A percentile compares a stretch with the other conserved stretches of the same genome.
Evolutionary conservation across 768 basidiomycete species (phyloP).

Genomic region (Lactarius quietus): DNA sequence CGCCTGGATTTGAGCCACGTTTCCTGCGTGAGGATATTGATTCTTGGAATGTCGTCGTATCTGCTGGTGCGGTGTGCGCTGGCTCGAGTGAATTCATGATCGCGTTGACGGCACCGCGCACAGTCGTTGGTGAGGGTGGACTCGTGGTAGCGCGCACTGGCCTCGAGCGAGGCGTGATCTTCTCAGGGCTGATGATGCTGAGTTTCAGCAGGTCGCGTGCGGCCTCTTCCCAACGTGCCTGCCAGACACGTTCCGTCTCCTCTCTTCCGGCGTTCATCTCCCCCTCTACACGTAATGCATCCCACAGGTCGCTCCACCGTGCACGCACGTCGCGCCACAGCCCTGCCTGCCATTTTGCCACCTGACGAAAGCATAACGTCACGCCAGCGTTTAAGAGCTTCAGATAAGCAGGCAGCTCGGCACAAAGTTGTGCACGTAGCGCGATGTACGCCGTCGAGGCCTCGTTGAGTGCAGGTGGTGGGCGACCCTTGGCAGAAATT

Average conservation of each 20-base stretch:
- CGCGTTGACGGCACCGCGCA: slow-evolving; percentile 13
- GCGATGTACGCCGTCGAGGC: slow-evolving; percentile 78
- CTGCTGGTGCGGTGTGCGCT: slow-evolving; percentile 13
- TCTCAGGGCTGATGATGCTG: slow-evolving; percentile 37
- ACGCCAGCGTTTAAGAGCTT: slow-evolving; percentile 58
- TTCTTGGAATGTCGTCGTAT: neutral
- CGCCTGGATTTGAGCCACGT: slow-evolving; percentile 19
- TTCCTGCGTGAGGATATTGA: slow-evolving; percentile 20
- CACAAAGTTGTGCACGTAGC: slow-evolving; percentile 63
- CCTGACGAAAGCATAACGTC: slow-evolving; percentile 44
- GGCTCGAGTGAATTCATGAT: slow-evolving; percentile 28
- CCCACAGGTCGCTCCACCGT: slow-evolving; percentile 81
- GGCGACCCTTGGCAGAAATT: slow-evolving; percentile 60
- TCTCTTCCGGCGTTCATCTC: slow-evolving; percentile 53
- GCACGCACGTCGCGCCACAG: slow-evolving; percentile 61
- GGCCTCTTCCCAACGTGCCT: slow-evolving; percentile 62
- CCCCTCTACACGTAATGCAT: slow-evolving; percentile 43
- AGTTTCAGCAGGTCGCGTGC: slow-evolving; percentile 48
- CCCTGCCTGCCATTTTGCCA: slow-evolving; percentile 53
- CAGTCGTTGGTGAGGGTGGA: slow-evolving; percentile 6
- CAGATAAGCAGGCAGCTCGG: slow-evolving; percentile 68
- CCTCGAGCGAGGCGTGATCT: slow-evolving; percentile 27
- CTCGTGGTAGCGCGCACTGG: neutral
- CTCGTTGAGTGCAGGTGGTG: slow-evolving; percentile 61
- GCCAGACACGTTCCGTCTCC: slow-evolving; percentile 74